A percentile compares a stretch with the other conserved stretches of the same genome.
Conservation (phyloP, 345 rosid species). For the Camelina laxa region DNA sequence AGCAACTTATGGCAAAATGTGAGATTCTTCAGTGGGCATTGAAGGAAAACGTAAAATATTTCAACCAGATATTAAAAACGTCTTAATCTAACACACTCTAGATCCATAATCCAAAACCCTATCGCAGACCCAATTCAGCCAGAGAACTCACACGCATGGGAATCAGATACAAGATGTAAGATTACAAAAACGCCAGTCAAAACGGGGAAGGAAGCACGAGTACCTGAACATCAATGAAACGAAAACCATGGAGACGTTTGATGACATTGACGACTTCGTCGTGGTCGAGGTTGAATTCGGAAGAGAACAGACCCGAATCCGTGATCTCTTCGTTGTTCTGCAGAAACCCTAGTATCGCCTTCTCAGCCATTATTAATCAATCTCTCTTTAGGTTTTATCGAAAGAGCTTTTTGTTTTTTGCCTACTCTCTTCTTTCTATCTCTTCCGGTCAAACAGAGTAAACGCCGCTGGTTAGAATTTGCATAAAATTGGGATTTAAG, state of each 20-base stretch:
- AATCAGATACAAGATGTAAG: neutral
- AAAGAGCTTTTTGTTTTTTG: neutral
- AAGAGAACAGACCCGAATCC: conserved; percentile 73
- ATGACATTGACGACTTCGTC: conserved; percentile 66
- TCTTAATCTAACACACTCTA: neutral
- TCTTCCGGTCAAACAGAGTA: neutral
- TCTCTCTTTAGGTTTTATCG: conserved; percentile 1
- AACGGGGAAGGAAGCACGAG: conserved; percentile 1
- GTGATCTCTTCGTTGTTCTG: conserved; percentile 55
- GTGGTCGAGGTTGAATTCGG: conserved; percentile 60
- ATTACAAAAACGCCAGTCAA: neutral
- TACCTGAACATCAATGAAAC: conserved; percentile 68
- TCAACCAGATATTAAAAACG: neutral
- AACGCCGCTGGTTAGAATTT: neutral
- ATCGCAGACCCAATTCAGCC: neutral
- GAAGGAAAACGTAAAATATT: neutral
- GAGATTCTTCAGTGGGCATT: neutral
- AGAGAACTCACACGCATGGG: neutral
- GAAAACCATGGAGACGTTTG: conserved; percentile 79
- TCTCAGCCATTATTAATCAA: conserved; percentile 57
- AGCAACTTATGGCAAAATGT: neutral
- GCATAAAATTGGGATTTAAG: neutral
- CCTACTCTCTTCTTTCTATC: neutral
- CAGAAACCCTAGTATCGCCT: conserved; percentile 65
- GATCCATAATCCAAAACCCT: neutral